These are phyloP conservation scores for Calonectria honghensis DNA, from an alignment of 2,329 filamentous ascomycete species.

Conservation along the genomic window DNA sequence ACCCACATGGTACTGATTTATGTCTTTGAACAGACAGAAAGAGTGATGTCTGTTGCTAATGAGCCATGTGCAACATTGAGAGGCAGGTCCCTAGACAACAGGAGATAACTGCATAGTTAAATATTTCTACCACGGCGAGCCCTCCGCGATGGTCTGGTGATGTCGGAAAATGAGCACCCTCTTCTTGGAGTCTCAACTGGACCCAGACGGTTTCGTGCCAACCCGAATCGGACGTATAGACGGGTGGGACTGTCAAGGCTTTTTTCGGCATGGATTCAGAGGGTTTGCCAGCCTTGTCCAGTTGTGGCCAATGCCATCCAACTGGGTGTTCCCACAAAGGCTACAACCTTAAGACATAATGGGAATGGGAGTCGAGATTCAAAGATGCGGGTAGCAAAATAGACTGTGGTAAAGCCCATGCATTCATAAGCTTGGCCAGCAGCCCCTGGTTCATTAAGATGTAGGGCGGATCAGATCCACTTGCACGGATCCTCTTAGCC, in stretches of 20 bases:
- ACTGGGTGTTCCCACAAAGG: neutral
- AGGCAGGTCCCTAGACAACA: too few relatives aligned
- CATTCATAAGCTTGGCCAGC: neutral
- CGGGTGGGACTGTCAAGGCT: constrained; percentile 3
- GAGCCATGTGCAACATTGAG: neutral
- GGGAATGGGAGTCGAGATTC: constrained; percentile 7
- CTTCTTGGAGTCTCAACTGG: neutral
- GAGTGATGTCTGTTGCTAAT: constrained; percentile 1
- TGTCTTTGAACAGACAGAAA: neutral
- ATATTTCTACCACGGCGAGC: neutral
- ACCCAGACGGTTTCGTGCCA: constrained; percentile 4
- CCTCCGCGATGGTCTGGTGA: neutral
- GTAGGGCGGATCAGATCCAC: constrained; percentile 3
- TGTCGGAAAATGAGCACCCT: constrained; percentile 4
- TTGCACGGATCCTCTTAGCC: neutral
- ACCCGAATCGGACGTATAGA: constrained; percentile 10
- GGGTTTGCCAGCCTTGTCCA: neutral
- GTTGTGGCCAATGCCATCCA: constrained; percentile 1
- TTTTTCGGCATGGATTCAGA: neutral
- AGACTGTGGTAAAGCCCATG: constrained; percentile 7
- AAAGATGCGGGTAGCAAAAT: neutral
- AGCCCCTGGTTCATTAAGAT: constrained; percentile 19
- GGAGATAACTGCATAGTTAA: neutral
- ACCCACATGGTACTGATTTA: constrained; percentile 6
- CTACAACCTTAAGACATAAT: neutral